These are phyloP conservation scores for Hypomontagnella monticulosa DNA, from an alignment of 495 filamentous ascomycete genomes.

Conservation along the genomic window DNA sequence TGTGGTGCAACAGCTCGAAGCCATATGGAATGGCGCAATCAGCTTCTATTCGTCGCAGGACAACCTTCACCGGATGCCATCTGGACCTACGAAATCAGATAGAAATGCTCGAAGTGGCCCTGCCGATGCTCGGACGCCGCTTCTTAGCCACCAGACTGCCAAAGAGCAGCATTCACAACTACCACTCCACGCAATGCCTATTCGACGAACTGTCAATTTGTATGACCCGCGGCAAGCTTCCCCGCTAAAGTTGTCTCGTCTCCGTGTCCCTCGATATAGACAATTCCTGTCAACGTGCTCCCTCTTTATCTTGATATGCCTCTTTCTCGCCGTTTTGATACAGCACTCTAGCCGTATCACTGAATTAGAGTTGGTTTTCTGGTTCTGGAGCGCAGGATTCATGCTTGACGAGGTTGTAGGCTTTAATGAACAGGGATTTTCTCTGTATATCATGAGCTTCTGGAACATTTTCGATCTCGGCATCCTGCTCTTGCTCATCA, in stretches of 20 bases:
- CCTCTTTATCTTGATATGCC: slow-evolving; percentile 79
- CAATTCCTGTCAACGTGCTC: slow-evolving; percentile 88
- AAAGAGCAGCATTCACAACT: slow-evolving; percentile 50
- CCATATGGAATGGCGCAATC: slow-evolving; percentile 94
- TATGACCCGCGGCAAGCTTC: slow-evolving; percentile 92
- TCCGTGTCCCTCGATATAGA: slow-evolving; percentile 89
- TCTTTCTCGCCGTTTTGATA: slow-evolving; percentile 80
- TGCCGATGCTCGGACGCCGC: slow-evolving; percentile 52
- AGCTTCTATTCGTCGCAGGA: slow-evolving; percentile 90
- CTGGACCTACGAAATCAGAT: slow-evolving; percentile 23
- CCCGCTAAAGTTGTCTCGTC: slow-evolving; percentile 85
- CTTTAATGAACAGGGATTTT: slow-evolving; percentile 93
- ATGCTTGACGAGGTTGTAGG: slow-evolving; percentile 96
- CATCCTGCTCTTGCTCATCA: slow-evolving; percentile 83
- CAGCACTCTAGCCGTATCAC: slow-evolving; percentile 79
- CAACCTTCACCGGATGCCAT: slow-evolving; percentile 71
- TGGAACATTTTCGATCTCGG: slow-evolving; percentile 96
- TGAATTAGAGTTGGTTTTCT: slow-evolving; percentile 83
- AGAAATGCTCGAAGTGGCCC: slow-evolving; percentile 25
- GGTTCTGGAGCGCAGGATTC: slow-evolving; percentile 96
- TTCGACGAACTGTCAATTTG: slow-evolving; percentile 79
- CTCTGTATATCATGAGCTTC: slow-evolving; percentile 93
- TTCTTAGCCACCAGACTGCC: slow-evolving; percentile 52
- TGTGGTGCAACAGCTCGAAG: slow-evolving; percentile 90
- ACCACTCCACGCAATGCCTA: slow-evolving; percentile 48